Evolutionary conservation across 331 rosid genomes (phyloP), one percentile per base, ranked within the genome.

Genomic region (Pyracantha coccinea): DNA sequence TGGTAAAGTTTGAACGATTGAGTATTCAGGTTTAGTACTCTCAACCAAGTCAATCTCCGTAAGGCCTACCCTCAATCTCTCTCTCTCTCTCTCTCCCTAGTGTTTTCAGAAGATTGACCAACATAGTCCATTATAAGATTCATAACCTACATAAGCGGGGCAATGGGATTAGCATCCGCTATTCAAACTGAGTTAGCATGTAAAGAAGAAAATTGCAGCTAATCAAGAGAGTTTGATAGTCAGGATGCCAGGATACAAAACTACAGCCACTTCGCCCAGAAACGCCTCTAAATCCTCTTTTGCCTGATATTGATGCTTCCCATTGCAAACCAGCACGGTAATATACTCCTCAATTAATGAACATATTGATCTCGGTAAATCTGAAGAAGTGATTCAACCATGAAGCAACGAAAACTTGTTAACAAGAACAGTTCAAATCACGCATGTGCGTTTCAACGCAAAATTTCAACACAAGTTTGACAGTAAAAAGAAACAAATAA

Each of bases 271-370:
- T 47, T 70, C 6, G 24, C 80, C 80, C 23, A 80, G 84, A 70
- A 80, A 70, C 14, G 77, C 69, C 23, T 70, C 77, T 28, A 80
- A 80, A 57, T 80, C 80, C n/a, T 75, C 80, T 67, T 79, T 80
- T 12, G 80, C 84, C 25, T 75, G 80, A 55, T 74, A 80, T 54
- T 80, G 83, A 80, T 69, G 54, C 80, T 80, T 80, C 63, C 80
- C 83, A 19, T 80, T 75, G 35, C 83, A 80, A 38, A 80, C 38
- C 65, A 80, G 75, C 72, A 80, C 80, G 4, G 80, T 80, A 23
- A 80, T 54, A 41, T 80, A 75, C 33, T 80, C 80, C 83, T 80
- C 29, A 44, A 44, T 2, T 2, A 14, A 55, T 57, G 8, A 44
- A 45, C 25, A 41, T 31, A 44, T 15, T 17, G n/a, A 28, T 57